Evolutionary conservation across 306 rosid species (phyloP).

Genomic region (Casuarina glauca): DNA sequence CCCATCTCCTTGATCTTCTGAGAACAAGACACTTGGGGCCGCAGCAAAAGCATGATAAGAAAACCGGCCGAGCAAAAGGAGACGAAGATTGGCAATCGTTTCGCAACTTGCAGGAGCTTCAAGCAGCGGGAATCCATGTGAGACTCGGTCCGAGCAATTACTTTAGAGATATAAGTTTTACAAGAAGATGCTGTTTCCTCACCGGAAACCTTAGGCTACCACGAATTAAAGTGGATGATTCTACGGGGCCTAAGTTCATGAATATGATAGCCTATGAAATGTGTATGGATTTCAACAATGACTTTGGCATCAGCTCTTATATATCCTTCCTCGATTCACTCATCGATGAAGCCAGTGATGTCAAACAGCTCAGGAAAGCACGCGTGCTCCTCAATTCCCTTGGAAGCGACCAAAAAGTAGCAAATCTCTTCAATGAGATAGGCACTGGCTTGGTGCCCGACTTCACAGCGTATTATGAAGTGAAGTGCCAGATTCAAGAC

Average conservation of each 20-base stretch:
- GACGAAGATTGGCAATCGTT: not conserved
- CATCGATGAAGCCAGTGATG: constrained; percentile 20
- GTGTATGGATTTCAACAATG: constrained; percentile 19
- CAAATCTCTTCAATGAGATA: constrained; percentile 24
- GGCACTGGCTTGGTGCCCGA: constrained; percentile 28
- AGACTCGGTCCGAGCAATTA: not conserved
- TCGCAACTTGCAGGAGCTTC: not conserved
- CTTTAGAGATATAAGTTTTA: constrained; percentile 11
- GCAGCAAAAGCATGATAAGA: not conserved
- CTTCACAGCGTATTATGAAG: not conserved
- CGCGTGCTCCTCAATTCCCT: constrained; percentile 10
- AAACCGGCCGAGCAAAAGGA: too few species aligned
- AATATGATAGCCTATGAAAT: constrained; percentile 33
- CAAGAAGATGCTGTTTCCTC: not conserved
- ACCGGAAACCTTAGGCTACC: constrained; percentile 23
- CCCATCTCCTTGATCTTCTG: constrained; percentile 25
- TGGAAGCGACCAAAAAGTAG: constrained; percentile 32
- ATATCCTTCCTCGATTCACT: constrained; percentile 28
- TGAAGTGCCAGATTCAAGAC: not conserved
- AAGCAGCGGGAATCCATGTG: not conserved
- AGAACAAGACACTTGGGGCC: not conserved
- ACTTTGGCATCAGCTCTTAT: constrained; percentile 16
- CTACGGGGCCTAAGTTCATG: constrained; percentile 13
- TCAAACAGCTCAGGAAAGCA: constrained; percentile 17
- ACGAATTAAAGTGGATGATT: constrained; percentile 19